Conservation (phyloP, 352 stramenopile genomes). For the Phytopythium delawarense region DNA sequence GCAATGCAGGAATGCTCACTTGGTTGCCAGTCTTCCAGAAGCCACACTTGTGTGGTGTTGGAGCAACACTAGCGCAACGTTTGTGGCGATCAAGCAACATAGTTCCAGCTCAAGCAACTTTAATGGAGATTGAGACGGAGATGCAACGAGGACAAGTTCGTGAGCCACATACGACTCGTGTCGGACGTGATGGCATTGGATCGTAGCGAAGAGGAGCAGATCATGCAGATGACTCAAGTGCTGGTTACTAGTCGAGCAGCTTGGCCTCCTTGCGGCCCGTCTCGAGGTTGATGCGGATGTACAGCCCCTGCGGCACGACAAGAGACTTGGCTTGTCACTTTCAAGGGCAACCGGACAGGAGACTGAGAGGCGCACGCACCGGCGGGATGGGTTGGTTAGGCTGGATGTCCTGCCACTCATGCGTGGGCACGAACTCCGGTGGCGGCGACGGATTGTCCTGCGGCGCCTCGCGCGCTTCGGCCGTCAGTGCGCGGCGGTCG, state of each 20-base stretch:
- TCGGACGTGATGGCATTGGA: no score
- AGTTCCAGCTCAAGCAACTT: background rate
- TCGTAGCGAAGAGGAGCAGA: no score
- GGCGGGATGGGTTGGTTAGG: slow-evolving; percentile 45
- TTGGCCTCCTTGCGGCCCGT: slow-evolving; percentile 66
- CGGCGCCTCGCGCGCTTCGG: background rate
- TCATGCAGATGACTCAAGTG: background rate
- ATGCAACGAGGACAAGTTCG: background rate
- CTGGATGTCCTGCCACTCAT: slow-evolving; percentile 56
- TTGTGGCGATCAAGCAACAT: slow-evolving; percentile 1
- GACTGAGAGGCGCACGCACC: slow-evolving; percentile 11
- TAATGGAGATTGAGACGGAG: background rate
- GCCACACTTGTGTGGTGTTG: background rate
- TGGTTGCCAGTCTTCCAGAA: slow-evolving; percentile 1
- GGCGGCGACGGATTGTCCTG: slow-evolving; percentile 15
- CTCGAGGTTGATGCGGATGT: slow-evolving; percentile 53
- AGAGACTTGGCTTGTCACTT: background rate
- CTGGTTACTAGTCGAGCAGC: slow-evolving; percentile 24
- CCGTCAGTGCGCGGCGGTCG: slow-evolving; percentile 8
- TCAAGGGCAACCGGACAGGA: no score
- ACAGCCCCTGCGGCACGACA: slow-evolving; percentile 30
- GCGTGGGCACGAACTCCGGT: slow-evolving; percentile 59
- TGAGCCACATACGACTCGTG: background rate
- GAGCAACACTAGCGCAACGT: slow-evolving; percentile 3
- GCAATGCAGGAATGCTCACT: background rate